These are phyloP conservation scores for Brassica napus DNA, from an alignment of 345 rosid genomes.

Conservation along the genomic window DNA sequence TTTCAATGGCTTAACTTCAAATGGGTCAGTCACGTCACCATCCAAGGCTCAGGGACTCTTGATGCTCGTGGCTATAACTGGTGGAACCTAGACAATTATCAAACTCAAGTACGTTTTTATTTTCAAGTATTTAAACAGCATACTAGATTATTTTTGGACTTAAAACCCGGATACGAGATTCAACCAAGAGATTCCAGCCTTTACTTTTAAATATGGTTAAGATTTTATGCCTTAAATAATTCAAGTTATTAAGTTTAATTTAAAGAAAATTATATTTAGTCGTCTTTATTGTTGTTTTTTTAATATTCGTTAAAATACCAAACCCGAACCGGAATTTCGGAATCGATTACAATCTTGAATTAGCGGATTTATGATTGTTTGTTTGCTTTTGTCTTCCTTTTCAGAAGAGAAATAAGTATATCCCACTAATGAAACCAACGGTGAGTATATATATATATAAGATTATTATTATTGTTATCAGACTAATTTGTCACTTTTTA, in stretches of 20 bases:
- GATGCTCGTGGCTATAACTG: conserved; percentile 82
- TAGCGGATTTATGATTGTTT: not conserved
- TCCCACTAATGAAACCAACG: conserved; percentile 76
- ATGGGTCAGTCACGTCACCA: conserved; percentile 68
- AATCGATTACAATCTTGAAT: too few relatives aligned
- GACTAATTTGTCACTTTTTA: not conserved
- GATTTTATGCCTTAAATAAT: not conserved
- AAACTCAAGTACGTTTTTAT: conserved; percentile 45
- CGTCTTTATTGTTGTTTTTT: not conserved
- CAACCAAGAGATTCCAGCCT: not conserved
- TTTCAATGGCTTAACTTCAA: conserved; percentile 88
- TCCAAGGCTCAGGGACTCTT: conserved; percentile 72
- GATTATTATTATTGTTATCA: not conserved
- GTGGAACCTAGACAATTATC: conserved; percentile 57
- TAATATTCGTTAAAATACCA: too few relatives aligned
- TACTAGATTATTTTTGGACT: not conserved
- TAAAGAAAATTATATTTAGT: not conserved
- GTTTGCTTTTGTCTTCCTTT: conserved; percentile 4
- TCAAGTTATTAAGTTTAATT: not conserved
- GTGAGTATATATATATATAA: conserved; percentile 38
- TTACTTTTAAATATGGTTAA: not conserved
- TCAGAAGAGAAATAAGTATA: conserved; percentile 58
- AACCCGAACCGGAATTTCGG: too few relatives aligned
- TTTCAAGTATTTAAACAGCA: not conserved
- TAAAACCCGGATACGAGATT: not conserved